Conservation (phyloP, 1,284 basidiomycete genomes). For the Apiotrichum siamense region DNA sequence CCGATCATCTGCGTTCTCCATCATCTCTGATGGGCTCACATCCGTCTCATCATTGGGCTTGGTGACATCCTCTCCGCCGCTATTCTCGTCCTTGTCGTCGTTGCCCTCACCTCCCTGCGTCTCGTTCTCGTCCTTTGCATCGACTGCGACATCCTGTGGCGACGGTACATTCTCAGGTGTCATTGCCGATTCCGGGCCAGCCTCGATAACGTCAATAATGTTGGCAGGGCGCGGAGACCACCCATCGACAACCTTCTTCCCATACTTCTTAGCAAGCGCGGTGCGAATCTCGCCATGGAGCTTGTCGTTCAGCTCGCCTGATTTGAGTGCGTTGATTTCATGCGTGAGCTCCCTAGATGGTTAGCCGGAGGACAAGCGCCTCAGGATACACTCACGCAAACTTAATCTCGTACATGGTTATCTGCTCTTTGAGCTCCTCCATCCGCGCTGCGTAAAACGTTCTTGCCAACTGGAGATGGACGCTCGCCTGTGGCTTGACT, state of each 20-base stretch:
- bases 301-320: conserved; percentile 61
- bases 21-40: no score
- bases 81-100: not conserved
- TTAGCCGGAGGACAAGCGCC: not conserved
- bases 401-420: conserved; percentile 59
- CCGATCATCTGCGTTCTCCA: no score
- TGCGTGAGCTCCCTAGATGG: conserved; percentile 24
- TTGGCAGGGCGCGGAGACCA: conserved; percentile 36
- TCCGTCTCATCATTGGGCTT: not conserved
- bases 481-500: conserved; percentile 38
- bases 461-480: conserved; percentile 64
- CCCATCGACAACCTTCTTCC: conserved; percentile 34
- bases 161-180: conserved; percentile 2
- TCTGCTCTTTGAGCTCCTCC: conserved; percentile 61
- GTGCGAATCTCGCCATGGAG: conserved; percentile 50
- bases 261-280: conserved; percentile 35
- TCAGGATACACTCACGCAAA: not conserved
- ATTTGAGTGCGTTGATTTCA: conserved; percentile 59
- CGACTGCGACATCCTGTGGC: not conserved
- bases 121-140: not conserved
- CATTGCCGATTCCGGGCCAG: conserved; percentile 18
- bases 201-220: conserved; percentile 24
- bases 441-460: conserved; percentile 64
- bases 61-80: not conserved
- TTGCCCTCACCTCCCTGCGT: not conserved